phyloP scores from a whole-genome alignment of 495 filamentous ascomycete species.

The Pseudevernia furfuracea region DNA sequence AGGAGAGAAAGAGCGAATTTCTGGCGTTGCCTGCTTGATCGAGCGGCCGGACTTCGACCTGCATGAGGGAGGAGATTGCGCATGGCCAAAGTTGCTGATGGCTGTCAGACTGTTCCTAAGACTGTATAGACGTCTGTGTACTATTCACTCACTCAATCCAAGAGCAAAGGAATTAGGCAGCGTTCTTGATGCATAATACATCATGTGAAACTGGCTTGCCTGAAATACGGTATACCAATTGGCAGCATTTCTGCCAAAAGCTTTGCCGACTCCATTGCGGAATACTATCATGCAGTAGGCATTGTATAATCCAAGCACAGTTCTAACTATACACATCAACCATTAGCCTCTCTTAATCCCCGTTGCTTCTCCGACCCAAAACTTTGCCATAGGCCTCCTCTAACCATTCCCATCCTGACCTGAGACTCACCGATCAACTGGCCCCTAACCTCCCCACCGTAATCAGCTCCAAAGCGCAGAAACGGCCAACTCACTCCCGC shows the following conservation, averaged over 20 bases:
- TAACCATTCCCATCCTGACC: constrained; percentile 19
- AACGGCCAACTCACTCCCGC: constrained; percentile 61
- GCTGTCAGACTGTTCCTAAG: background rate
- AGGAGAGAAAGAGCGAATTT: constrained; percentile 60
- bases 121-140: constrained; percentile 6
- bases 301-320: constrained; percentile 72
- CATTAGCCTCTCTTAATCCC: background rate
- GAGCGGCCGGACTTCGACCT: constrained; percentile 28
- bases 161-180: constrained; percentile 98
- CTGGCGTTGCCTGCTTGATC: constrained; percentile 36
- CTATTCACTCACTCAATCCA: constrained; percentile 63
- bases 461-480: constrained; percentile 33
- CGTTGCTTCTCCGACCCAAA: background rate
- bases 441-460: constrained; percentile 35
- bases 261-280: constrained; percentile 51
- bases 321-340: constrained; percentile 49
- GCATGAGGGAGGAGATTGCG: constrained; percentile 58
- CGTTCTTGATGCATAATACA: constrained; percentile 88
- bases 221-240: constrained; percentile 81
- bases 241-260: constrained; percentile 62
- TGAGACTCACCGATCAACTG: constrained; percentile 46
- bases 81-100: constrained; percentile 58
- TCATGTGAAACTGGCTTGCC: constrained; percentile 81
- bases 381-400: too few relatives aligned
- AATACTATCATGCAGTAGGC: constrained; percentile 58